Conservation (phyloP, 2,329 filamentous ascomycete species). For the Cadophora luteo-olivacea region DNA sequence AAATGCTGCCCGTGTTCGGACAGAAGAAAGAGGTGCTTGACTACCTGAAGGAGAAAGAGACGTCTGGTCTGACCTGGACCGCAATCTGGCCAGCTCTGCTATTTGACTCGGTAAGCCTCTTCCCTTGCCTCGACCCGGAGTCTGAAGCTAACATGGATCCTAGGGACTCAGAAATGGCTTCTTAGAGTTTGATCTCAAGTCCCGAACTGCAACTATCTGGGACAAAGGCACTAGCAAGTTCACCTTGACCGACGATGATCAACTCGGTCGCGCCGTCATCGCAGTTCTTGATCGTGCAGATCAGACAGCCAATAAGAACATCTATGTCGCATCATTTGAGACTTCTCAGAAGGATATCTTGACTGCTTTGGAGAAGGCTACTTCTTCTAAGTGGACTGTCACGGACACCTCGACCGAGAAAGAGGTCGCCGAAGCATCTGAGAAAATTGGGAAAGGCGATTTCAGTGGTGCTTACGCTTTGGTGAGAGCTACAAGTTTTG, state of each 20-base stretch:
- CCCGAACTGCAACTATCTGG: slow-evolving; percentile 42
- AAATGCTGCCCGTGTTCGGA: slow-evolving; percentile 44
- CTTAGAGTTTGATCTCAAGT: slow-evolving; percentile 45
- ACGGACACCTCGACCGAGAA: slow-evolving; percentile 4
- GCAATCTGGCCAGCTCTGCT: slow-evolving; percentile 41
- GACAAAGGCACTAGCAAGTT: slow-evolving; percentile 40
- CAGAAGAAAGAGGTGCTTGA: slow-evolving; percentile 48
- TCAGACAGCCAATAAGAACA: slow-evolving; percentile 43
- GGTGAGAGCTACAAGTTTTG: slow-evolving; percentile 24
- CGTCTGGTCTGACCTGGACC: slow-evolving; percentile 46
- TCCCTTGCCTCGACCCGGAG: background rate
- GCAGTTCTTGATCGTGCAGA: slow-evolving; percentile 44
- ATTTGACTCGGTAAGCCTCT: slow-evolving; percentile 31
- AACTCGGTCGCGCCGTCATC: slow-evolving; percentile 44
- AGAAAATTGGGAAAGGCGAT: slow-evolving; percentile 21
- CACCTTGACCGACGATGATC: slow-evolving; percentile 31
- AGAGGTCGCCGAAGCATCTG: slow-evolving; percentile 20
- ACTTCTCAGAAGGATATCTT: slow-evolving; percentile 45
- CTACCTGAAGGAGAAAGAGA: slow-evolving; percentile 47
- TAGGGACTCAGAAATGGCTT: slow-evolving; percentile 29
- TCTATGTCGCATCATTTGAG: slow-evolving; percentile 45
- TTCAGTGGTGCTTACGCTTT: slow-evolving; percentile 16
- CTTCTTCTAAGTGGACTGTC: slow-evolving; percentile 42
- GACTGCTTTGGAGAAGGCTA: slow-evolving; percentile 40
- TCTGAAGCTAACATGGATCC: background rate